A percentile compares a stretch with the other conserved stretches of the same genome.
These are phyloP conservation scores for Aureobasidium sp. DNA, from an alignment of 2,329 filamentous ascomycete species.

Conservation along the genomic window DNA sequence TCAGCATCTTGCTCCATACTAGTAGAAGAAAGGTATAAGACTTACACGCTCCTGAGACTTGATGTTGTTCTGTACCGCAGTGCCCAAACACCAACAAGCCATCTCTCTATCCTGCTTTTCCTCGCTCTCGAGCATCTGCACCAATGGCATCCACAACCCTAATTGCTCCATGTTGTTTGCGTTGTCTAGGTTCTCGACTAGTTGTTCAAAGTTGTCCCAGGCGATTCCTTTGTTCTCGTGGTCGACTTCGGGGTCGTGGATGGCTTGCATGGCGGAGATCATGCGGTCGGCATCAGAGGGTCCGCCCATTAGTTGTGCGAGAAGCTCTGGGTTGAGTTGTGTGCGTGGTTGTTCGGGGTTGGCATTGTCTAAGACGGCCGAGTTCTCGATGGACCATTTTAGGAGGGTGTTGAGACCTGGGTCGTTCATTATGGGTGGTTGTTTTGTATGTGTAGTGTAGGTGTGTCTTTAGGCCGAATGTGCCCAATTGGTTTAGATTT, in stretches of 20 bases:
- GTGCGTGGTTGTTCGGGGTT: slow-evolving; percentile 17
- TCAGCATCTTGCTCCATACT: slow-evolving; percentile 12
- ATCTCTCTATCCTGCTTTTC: slow-evolving; percentile 68
- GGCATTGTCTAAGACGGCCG: slow-evolving; percentile 29
- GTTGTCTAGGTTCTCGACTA: slow-evolving; percentile 90
- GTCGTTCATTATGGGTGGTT: slow-evolving; percentile 37
- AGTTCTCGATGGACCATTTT: slow-evolving; percentile 67
- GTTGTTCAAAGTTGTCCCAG: slow-evolving; percentile 91
- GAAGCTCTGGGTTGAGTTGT: slow-evolving; percentile 56
- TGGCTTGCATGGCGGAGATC: slow-evolving; percentile 71
- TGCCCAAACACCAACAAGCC: slow-evolving; percentile 92
- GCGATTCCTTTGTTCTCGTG: slow-evolving; percentile 72
- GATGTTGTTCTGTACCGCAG: slow-evolving; percentile 92
- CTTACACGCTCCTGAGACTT: slow-evolving; percentile 67
- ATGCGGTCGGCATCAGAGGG: slow-evolving; percentile 89
- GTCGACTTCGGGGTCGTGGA: slow-evolving; percentile 55
- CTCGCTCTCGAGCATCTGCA: slow-evolving; percentile 58
- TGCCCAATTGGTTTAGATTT: not conserved
- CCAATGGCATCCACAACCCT: slow-evolving; percentile 71
- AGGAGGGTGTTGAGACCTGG: slow-evolving; percentile 67
- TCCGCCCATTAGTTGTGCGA: slow-evolving; percentile 70
- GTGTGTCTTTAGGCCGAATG: not conserved
- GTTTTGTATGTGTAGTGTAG: not conserved
- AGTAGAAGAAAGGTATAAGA: slow-evolving; percentile 9
- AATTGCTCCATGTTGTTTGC: slow-evolving; percentile 84